phyloP scores from a whole-genome alignment of 169 alveolate species.

The Cryptosporidium baileyi region DNA sequence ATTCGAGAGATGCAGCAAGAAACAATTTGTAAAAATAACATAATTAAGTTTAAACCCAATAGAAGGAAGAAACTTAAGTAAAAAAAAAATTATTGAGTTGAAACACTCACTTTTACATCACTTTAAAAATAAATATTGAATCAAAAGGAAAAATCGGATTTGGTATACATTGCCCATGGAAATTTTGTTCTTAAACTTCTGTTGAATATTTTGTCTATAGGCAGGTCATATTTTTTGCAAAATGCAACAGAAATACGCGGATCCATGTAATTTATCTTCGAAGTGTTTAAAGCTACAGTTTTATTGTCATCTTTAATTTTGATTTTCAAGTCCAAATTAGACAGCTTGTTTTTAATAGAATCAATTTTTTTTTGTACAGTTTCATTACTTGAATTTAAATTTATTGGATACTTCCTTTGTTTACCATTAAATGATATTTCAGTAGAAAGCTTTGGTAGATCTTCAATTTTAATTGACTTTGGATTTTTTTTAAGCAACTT shows the following conservation, averaged over 20 bases:
- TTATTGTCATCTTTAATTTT: constrained; percentile 93
- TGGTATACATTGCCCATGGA: constrained; percentile 99
- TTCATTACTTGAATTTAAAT: constrained; percentile 63
- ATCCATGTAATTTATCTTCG: constrained; percentile 99
- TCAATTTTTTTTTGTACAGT: constrained; percentile 64
- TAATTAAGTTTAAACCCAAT: constrained; percentile 33
- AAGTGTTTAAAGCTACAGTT: constrained; percentile 97
- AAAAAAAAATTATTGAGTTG: neutral
- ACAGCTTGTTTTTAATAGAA: constrained; percentile 70
- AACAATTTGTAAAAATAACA: neutral
- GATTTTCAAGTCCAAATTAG: constrained; percentile 73
- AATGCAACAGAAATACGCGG: constrained; percentile 98
- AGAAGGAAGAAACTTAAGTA: constrained; percentile 19
- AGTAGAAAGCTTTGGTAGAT: constrained; percentile 73
- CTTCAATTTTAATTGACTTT: constrained; percentile 72
- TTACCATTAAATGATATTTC: constrained; percentile 62
- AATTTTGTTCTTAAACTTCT: constrained; percentile 91
- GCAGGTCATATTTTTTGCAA: constrained; percentile 94
- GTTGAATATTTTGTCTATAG: constrained; percentile 95
- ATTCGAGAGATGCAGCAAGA: neutral
- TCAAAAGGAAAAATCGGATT: constrained; percentile 89
- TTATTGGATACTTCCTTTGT: constrained; percentile 68
- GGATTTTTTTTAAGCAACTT: constrained; percentile 81
- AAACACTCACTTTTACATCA: too few species aligned
- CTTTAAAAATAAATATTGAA: too few species aligned